Evolutionary conservation across 108 stramenopile species (phyloP), one percentile per base, ranked within the genome.

Genomic region (Cyclotella atomus): DNA sequence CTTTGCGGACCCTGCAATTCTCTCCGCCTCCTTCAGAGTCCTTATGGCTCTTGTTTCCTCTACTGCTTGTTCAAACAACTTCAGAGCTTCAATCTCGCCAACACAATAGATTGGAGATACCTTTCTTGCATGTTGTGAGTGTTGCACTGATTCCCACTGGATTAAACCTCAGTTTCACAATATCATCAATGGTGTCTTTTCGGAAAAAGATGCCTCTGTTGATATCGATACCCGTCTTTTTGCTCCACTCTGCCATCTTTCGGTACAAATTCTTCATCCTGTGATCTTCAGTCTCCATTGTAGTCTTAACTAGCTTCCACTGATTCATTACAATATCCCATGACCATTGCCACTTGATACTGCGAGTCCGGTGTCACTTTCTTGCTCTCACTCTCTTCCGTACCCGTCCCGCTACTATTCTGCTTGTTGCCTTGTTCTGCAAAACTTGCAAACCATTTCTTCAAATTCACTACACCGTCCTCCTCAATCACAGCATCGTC

Each of bases 1-100:
- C 16, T 10, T 21, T 16, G 49, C 57, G 3, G 21, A 0, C 23
- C 15, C 45, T 3, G 57, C 10, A 17, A 28, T n/a, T 21, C 2
- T 71, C 20, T 32, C 20, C 32, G 70, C 70, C 30, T 71, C 69
- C 35, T 24, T 5, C 12, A 59, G 30, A 2, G 70, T 71, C 23
- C 70, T 17, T 19, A 21, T 71, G 17, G 24, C 14, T 1, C 36
- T 20, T 6, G 70, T 28, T 25, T 33, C 57, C 0, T 44, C 30
- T 3, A n/a, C 19, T 9, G 70, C 70, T 17, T 71, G 25, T 20
- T 71, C 70, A 17, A 27, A 19, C 15, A 43, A 8, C 23, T 19
- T 14, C 50, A 59, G 4, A 1, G 24, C n/a, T 25, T 71, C 70
- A 4, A 47, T 33, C 4, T 71, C 70, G 10, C 2, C 41, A 23